These are phyloP conservation scores for Colletotrichum costaricense DNA, from an alignment of 2,329 filamentous ascomycete genomes.

Conservation along the genomic window DNA sequence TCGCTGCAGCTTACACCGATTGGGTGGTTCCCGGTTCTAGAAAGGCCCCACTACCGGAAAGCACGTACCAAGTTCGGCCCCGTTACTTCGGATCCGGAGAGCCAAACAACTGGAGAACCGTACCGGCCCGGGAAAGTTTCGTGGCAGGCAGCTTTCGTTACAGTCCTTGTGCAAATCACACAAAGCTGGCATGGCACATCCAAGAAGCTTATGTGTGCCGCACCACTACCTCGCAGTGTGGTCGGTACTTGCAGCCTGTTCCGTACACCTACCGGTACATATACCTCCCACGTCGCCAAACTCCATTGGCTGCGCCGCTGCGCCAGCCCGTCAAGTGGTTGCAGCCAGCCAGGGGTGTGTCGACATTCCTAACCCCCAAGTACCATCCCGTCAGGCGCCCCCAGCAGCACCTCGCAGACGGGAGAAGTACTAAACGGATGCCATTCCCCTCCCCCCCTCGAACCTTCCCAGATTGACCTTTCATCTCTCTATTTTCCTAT, in stretches of 20 bases:
- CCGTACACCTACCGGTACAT: background rate
- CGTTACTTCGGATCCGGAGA: background rate
- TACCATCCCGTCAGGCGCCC: no score
- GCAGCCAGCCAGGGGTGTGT: background rate
- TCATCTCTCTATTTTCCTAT: background rate
- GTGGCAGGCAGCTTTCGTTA: background rate
- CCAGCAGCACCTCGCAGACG: no score
- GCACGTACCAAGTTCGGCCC: background rate
- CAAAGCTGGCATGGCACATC: no score
- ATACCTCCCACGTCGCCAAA: background rate
- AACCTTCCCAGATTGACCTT: background rate
- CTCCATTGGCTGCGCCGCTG: background rate
- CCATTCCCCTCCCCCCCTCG: background rate
- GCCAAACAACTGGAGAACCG: background rate
- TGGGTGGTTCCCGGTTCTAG: no score
- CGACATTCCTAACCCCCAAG: background rate
- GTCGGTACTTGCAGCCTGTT: background rate
- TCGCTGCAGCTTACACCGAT: background rate
- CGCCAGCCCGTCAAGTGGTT: background rate
- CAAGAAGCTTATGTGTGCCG: background rate
- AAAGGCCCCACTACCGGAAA: no score
- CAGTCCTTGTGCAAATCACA: background rate
- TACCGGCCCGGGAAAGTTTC: background rate
- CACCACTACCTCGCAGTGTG: background rate
- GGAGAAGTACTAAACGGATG: background rate